phyloP scores from a whole-genome alignment of 2,329 filamentous ascomycete genomes.

The Seiridium unicorne region DNA sequence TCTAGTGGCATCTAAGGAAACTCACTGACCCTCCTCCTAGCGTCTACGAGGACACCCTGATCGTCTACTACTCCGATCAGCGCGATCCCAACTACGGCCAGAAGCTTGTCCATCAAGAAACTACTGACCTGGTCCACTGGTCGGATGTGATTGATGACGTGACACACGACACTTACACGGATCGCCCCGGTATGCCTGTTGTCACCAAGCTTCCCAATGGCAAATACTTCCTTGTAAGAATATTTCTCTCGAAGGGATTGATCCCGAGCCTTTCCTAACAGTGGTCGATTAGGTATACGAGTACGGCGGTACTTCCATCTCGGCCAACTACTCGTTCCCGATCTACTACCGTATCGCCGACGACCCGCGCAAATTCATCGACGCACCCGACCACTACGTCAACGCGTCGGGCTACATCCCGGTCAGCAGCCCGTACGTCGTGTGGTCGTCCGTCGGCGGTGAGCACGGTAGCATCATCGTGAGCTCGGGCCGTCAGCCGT shows the following conservation, averaged over 20 bases:
- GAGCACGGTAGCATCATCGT: constrained; percentile 29
- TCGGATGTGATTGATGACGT: constrained; percentile 60
- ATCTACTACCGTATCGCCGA: constrained; percentile 30
- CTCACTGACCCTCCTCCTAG: not conserved
- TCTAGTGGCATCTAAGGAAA: not conserved
- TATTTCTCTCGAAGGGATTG: not conserved
- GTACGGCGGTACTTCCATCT: constrained; percentile 27
- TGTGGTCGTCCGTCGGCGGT: constrained; percentile 30
- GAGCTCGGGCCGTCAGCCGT: constrained; percentile 25
- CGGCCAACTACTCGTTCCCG: constrained; percentile 19
- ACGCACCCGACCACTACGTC: constrained; percentile 19
- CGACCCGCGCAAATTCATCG: constrained; percentile 24
- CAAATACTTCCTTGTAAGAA: constrained; percentile 54
- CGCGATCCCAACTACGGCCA: constrained; percentile 65
- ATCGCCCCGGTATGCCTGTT: constrained; percentile 36
- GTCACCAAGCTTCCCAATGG: constrained; percentile 57
- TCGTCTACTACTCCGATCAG: constrained; percentile 72
- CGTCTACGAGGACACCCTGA: constrained; percentile 55
- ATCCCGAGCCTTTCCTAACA: not conserved
- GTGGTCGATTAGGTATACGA: constrained; percentile 22
- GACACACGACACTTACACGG: constrained; percentile 41
- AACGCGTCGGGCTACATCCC: constrained; percentile 23
- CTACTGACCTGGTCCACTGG: constrained; percentile 60
- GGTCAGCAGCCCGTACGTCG: constrained; percentile 29
- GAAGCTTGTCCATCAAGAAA: constrained; percentile 65